Conservation (phyloP, 2,329 filamentous ascomycete species). For the Diplodia mutila region DNA sequence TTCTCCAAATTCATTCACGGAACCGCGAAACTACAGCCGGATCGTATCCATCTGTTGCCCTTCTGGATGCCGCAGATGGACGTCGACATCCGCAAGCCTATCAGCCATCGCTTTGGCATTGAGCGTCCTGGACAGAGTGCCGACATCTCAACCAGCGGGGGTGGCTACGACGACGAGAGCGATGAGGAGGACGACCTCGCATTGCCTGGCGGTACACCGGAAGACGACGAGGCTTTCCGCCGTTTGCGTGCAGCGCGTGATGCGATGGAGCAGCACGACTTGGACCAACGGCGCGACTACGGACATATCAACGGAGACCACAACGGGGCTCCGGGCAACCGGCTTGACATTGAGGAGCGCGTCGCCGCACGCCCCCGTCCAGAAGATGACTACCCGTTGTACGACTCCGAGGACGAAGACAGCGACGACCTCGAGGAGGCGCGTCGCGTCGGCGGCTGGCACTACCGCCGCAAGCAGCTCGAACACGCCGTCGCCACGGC, state of each 20-base stretch:
- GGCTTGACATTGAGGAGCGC: conserved; percentile 80
- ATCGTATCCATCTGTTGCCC: conserved; percentile 84
- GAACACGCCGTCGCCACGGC: conserved; percentile 55
- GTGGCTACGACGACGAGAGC: conserved; percentile 75
- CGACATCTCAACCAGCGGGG: conserved; percentile 75
- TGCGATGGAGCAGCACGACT: conserved; percentile 55
- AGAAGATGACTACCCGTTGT: conserved; percentile 78
- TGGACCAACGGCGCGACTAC: conserved; percentile 54
- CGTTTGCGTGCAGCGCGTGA: conserved; percentile 56
- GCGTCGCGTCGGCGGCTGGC: conserved; percentile 72
- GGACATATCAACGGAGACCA: conserved; percentile 38
- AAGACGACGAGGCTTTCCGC: conserved; percentile 50
- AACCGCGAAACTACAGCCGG: conserved; percentile 82
- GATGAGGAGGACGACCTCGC: conserved; percentile 58
- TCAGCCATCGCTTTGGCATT: conserved; percentile 87
- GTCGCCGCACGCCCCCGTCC: conserved; percentile 64
- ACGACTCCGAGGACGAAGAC: conserved; percentile 87
- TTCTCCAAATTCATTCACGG: conserved; percentile 99
- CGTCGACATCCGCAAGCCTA: conserved; percentile 92
- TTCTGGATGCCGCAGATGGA: conserved; percentile 99
- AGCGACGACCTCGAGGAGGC: conserved; percentile 77
- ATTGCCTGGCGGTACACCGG: conserved; percentile 37
- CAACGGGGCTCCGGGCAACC: conserved; percentile 37
- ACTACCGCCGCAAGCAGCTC: conserved; percentile 66
- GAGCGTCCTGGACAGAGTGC: conserved; percentile 75